These are phyloP conservation scores for Tilletiopsis washingtonensis DNA, from an alignment of 1,284 basidiomycete genomes.

Conservation along the genomic window DNA sequence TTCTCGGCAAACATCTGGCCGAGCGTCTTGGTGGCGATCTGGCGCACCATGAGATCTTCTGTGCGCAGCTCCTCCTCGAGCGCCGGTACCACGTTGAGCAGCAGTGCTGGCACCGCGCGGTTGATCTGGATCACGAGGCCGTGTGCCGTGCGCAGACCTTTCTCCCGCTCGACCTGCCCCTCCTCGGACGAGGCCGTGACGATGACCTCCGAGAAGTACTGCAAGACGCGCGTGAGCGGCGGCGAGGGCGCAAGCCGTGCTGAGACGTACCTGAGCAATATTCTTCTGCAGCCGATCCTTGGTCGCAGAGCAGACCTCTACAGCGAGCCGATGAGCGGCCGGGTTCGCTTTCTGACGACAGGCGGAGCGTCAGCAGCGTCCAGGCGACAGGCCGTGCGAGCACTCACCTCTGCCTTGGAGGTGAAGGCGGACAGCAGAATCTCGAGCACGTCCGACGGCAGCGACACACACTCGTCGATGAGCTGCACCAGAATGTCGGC, in stretches of 20 bases:
- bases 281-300: constrained; percentile 81
- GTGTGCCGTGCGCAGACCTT: constrained; percentile 62
- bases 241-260: neutral
- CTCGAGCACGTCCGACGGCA: constrained; percentile 73
- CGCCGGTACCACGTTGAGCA: constrained; percentile 84
- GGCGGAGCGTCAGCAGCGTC: constrained; percentile 51
- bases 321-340: constrained; percentile 71
- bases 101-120: constrained; percentile 67
- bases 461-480: constrained; percentile 70
- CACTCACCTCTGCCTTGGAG: constrained; percentile 55
- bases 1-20: constrained; percentile 73
- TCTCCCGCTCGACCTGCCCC: constrained; percentile 27
- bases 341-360: constrained; percentile 51
- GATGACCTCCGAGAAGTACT: constrained; percentile 49
- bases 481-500: constrained; percentile 80
- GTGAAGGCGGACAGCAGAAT: constrained; percentile 76
- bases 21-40: constrained; percentile 71
- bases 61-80: constrained; percentile 82
- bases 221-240: constrained; percentile 44
- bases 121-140: constrained; percentile 77
- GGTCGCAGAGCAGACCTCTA: constrained; percentile 74
- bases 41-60: constrained; percentile 64
- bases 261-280: constrained; percentile 60
- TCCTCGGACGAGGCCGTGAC: constrained; percentile 48
- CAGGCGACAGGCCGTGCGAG: neutral